These are phyloP conservation scores for Lolium rigidum DNA, from an alignment of 176 grass and related monocot genomes.

Conservation along the genomic window DNA sequence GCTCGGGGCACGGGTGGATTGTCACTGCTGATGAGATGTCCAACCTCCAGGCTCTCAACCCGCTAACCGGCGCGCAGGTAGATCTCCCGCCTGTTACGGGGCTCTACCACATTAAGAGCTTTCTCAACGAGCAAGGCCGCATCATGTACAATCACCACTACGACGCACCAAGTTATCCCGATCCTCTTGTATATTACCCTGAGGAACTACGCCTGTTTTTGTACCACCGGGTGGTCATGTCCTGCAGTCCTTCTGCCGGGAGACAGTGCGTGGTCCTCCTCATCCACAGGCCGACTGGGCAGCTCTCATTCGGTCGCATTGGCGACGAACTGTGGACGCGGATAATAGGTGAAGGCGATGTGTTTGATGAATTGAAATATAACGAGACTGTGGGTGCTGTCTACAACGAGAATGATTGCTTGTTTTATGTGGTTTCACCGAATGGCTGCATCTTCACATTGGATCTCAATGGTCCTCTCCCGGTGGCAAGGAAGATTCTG, in stretches of 20 bases:
- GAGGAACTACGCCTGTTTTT: neutral
- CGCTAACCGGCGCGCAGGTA: neutral
- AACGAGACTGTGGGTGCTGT: no score
- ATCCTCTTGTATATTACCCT: neutral
- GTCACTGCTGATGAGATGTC: neutral
- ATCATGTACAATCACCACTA: neutral
- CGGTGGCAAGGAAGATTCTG: no score
- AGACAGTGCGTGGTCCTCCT: neutral
- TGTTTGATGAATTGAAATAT: no score
- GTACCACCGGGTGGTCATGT: neutral
- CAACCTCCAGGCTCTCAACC: neutral
- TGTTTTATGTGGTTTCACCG: no score
- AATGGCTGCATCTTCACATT: no score
- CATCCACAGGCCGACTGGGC: neutral
- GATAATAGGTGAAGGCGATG: no score
- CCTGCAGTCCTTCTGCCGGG: neutral
- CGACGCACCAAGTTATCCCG: neutral
- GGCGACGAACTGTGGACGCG: no score
- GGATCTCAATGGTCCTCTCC: no score
- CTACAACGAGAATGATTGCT: no score
- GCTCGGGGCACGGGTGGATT: neutral
- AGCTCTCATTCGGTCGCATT: no score
- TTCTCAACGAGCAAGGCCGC: neutral
- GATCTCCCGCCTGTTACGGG: neutral
- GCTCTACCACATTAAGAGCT: neutral